Evolutionary conservation across 352 stramenopile genomes (phyloP), one percentile per base, ranked within the genome.

Genomic region (Pythium aristosporum): DNA sequence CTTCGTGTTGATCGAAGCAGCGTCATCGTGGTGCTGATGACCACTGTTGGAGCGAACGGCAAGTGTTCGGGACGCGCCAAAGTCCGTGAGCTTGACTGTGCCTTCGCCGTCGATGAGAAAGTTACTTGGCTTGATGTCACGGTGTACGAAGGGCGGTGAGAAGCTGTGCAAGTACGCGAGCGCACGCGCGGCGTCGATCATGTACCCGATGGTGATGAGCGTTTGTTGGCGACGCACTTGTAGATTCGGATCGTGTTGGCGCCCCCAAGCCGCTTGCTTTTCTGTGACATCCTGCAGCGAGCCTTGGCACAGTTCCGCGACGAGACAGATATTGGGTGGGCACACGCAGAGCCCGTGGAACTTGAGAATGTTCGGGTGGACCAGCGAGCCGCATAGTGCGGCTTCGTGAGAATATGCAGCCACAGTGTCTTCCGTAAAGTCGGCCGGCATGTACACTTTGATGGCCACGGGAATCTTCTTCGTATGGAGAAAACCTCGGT

Each of bases 101-200:
- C 68, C 57, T 20, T 79, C 71, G 0, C 48, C 39, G 34, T 71
- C 57, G 1, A 91, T 62, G 12, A 91, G 68, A 46, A 92, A 90
- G 42, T 90, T 93, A 5, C 71, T 67, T n/a, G 77, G 77, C 39
- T 78, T 83, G 71, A 85, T 83, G 20, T 83, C 73, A 12, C 77
- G 67, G 58, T 85, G 77, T 15, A 85, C 41, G 23, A 85, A 82
- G 2, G 77, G 42, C 5, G 77, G 77, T n/a, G 77, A 77, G 57
- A 83, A 83, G 47, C 71, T 81, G 44, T 85, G 77, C 16, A 85
- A 28, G 51, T 82, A 83, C 23, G 77, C 77, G 12, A 85, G 62
- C 2, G 77, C 57, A 1, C 77, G 62, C 12, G 74, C 66, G 0
- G 75, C 73, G 39, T 88, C 79, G 16, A 85, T 59, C 69, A 80